Evolutionary conservation across 164 flowering plant species (phyloP).

Genomic region (Aristolochia contorta): DNA sequence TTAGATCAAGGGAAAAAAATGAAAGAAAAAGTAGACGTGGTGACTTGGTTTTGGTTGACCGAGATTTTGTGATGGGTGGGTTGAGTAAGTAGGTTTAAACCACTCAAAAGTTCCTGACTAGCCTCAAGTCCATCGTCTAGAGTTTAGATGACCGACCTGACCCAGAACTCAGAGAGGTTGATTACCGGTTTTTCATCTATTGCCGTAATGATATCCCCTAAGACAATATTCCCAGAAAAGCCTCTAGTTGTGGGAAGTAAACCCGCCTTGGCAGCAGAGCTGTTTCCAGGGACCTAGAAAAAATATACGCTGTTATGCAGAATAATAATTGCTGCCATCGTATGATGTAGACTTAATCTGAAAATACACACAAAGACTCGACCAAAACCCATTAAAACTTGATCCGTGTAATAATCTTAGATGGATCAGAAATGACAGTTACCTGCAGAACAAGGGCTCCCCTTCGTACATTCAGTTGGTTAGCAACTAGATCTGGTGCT

Average conservation of each 20-base stretch:
- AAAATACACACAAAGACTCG: background rate
- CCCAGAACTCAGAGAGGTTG: background rate
- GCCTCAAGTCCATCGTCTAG: too few relatives aligned
- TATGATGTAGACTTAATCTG: background rate
- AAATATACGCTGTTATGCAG: background rate
- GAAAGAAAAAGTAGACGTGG: background rate
- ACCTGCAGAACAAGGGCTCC: constrained; percentile 90
- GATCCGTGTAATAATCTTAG: background rate
- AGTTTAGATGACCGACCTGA: too few relatives aligned
- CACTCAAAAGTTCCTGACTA: too few relatives aligned
- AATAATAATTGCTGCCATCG: background rate
- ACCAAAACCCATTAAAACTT: too few relatives aligned
- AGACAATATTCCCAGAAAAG: constrained; percentile 79
- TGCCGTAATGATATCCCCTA: constrained; percentile 77
- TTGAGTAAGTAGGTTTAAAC: too few relatives aligned
- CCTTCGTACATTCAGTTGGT: constrained; percentile 84
- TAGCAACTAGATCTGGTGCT: constrained; percentile 83
- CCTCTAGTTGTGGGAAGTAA: constrained; percentile 74
- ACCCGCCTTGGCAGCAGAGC: constrained; percentile 82
- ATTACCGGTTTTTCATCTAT: constrained; percentile 72
- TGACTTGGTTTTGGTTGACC: too few relatives aligned
- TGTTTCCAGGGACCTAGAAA: constrained; percentile 59
- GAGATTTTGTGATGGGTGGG: too few relatives aligned
- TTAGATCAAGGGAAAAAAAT: too few relatives aligned
- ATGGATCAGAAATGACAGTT: background rate